A percentile compares a stretch with the other conserved stretches of the same genome.
These are phyloP conservation scores for Zizania latifolia DNA, from an alignment of 176 grass and related monocot genomes.

Conservation along the genomic window DNA sequence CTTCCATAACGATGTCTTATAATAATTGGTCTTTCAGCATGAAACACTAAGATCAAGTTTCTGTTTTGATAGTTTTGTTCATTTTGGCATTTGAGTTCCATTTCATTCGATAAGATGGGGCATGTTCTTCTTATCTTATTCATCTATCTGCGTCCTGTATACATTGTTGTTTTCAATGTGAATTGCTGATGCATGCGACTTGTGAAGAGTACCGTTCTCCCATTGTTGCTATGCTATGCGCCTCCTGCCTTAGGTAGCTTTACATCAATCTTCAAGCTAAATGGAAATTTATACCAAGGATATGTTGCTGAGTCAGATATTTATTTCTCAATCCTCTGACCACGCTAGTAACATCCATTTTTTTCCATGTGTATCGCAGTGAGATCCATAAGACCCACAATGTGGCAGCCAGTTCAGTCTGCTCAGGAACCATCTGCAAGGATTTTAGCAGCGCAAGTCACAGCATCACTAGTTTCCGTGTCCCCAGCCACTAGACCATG, in stretches of 20 bases:
- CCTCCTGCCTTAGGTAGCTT: background rate
- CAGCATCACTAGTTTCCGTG: background rate
- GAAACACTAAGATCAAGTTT: background rate
- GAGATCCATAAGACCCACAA: slow-evolving; percentile 6
- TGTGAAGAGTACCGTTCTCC: background rate
- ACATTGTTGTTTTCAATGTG: slow-evolving; percentile 6
- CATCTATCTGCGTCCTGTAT: background rate
- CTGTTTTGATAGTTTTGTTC: background rate
- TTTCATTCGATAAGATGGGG: background rate
- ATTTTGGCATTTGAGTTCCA: background rate
- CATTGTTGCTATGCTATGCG: background rate
- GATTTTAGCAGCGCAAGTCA: background rate
- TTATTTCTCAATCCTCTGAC: slow-evolving; percentile 5
- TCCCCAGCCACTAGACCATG: background rate
- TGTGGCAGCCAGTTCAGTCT: slow-evolving; percentile 21
- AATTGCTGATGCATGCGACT: background rate
- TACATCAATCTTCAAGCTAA: background rate
- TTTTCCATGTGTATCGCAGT: slow-evolving; percentile 17
- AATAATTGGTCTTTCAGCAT: background rate
- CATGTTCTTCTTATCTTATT: slow-evolving; percentile 2
- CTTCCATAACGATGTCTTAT: slow-evolving; percentile 19
- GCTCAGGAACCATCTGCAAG: slow-evolving; percentile 25
- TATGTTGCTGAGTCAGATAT: slow-evolving; percentile 9
- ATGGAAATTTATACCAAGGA: background rate
- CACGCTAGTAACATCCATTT: slow-evolving; percentile 7